phyloP scores from a whole-genome alignment of 495 filamentous ascomycete species.

The Penicillium taxi region DNA sequence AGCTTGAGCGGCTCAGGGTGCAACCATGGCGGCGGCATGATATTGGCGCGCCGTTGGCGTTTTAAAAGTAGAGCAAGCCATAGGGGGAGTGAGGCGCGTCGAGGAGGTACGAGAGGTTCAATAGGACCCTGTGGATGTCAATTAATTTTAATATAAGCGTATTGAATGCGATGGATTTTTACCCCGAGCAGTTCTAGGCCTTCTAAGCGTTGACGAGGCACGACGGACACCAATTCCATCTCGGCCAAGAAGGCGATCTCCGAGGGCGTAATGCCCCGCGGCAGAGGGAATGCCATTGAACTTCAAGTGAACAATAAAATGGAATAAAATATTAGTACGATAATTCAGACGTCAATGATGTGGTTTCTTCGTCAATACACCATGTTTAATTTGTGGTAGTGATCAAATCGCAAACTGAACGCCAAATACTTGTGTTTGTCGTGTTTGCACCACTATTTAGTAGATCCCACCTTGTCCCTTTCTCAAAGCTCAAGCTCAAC shows the following conservation, averaged over 20 bases:
- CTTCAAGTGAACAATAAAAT: slow-evolving; percentile 3
- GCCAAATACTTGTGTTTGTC: slow-evolving; percentile 22
- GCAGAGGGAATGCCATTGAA: slow-evolving; percentile 74
- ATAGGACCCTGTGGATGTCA: slow-evolving; percentile 58
- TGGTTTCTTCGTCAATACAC: slow-evolving; percentile 2
- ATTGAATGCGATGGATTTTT: slow-evolving; percentile 41
- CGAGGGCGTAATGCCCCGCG: slow-evolving; percentile 72
- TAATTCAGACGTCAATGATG: neutral
- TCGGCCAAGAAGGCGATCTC: slow-evolving; percentile 95
- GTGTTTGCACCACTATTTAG: slow-evolving; percentile 29
- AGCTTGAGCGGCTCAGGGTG: slow-evolving; percentile 58
- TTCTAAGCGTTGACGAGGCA: slow-evolving; percentile 86
- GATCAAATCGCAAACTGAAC: slow-evolving; percentile 10
- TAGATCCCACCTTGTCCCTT: slow-evolving; percentile 5
- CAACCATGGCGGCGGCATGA: slow-evolving; percentile 85
- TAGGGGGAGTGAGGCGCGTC: slow-evolving; percentile 72
- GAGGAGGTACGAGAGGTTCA: slow-evolving; percentile 67
- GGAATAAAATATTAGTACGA: neutral
- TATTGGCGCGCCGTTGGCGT: slow-evolving; percentile 89
- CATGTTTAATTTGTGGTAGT: slow-evolving; percentile 6
- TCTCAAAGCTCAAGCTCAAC: slow-evolving; percentile 3
- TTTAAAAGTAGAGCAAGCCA: slow-evolving; percentile 98
- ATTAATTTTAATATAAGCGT: too few relatives aligned
- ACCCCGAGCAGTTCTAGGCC: slow-evolving; percentile 77
- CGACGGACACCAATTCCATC: slow-evolving; percentile 88